Evolutionary conservation across 1,139 yeast genomes (phyloP), one percentile per base, ranked within the genome.

Genomic region (Yamadazyma siamensis): DNA sequence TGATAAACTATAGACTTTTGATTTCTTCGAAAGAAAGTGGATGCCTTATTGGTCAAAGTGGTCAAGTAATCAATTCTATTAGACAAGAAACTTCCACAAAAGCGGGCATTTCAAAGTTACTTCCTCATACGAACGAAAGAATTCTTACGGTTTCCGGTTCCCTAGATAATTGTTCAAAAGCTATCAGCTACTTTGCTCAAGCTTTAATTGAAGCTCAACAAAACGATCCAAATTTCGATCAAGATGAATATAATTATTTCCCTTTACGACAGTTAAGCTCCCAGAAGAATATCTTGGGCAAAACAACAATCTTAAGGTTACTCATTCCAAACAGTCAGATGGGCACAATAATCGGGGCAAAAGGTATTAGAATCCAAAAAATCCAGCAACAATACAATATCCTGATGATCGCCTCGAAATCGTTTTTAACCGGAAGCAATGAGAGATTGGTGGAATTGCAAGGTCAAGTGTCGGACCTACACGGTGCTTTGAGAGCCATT

Each of bases 21-120:
- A 86, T 88, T 14, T 77, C 94, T 9, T 77, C 94, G 34, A 84
- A 83, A 52, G 96, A 88, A 57, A 89, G 95, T 10, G 96, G 96
- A 13, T 84, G 89, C 40, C 77, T 88, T 40, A 88, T 88, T 49
- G 96, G 96, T 27, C 85, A 84, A 48, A 82, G 78, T 44, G 96
- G 96, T 26, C 70, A 74, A 36, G 85, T 83, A 32, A 88, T 88
- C 39, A 85, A 89, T 36, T 74, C 77, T 21, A 77, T 88, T 32
- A 71, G 96, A 43, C 88, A 77, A 28, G 75, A 74, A 40, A 85
- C 94, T 25, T 76, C 76, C 35, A 89, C 91, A 39, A 85, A 83
- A 54, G 95, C 95, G 4, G 96, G 95, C 14, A 88, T 88, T 29
- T 82, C 95, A 17, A 83, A 83, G 48, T 80, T 86, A 28, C 77